Percentiles rank a stretch among this genome's conserved stretches.
Conservation (phyloP, 2,329 filamentous ascomycete genomes). For the Byssothecium circinans region DNA sequence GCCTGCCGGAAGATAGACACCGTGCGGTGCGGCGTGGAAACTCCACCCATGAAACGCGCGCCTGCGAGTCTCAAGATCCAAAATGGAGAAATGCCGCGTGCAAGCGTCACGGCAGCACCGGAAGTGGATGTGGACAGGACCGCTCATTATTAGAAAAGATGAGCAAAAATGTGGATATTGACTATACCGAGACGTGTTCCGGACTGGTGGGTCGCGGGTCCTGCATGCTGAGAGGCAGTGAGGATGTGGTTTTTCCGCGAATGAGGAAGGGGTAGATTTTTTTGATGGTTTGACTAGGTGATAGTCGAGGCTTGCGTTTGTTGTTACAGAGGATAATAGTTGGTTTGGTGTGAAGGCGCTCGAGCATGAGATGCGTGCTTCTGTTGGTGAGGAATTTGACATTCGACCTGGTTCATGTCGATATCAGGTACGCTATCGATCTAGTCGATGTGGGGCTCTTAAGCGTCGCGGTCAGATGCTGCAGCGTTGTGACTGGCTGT, state of each 20-base stretch:
- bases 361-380: too few relatives aligned
- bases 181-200: constrained; percentile 1
- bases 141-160: too few relatives aligned
- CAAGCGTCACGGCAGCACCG: not conserved
- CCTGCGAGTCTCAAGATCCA: not conserved
- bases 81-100: not conserved
- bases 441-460: not conserved
- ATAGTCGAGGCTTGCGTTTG: not conserved
- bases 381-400: too few relatives aligned
- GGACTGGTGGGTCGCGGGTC: not conserved
- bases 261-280: not conserved
- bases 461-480: not conserved
- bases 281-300: not conserved
- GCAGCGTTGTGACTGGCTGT: not conserved
- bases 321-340: not conserved
- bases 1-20: not conserved
- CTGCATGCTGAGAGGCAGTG: constrained; percentile 1
- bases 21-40: too few relatives aligned
- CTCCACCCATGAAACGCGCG: constrained; percentile 1
- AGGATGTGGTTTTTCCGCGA: constrained; percentile 7
- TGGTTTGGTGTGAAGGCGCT: not conserved
- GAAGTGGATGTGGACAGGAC: too few relatives aligned
- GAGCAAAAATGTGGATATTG: not conserved
- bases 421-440: too few relatives aligned
- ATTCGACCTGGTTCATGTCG: too few relatives aligned